Percentiles rank a stretch among this genome's conserved stretches.
Conservation (phyloP, 2,329 filamentous ascomycete species). For the Phialemoniopsis sp. region DNA sequence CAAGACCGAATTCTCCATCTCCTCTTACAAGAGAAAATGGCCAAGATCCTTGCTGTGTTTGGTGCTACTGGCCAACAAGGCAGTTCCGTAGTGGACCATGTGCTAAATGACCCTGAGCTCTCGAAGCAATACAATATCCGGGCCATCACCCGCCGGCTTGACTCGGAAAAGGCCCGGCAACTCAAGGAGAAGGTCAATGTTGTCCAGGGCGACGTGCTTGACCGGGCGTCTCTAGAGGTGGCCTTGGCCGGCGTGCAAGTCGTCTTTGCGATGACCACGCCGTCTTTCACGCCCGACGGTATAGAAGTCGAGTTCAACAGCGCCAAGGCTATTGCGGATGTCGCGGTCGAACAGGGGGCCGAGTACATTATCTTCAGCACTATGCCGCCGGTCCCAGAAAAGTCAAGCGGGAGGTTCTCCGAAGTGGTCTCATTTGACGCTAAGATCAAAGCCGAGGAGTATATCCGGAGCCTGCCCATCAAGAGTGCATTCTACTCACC, state of each 20-base stretch:
- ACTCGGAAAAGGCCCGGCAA: no score
- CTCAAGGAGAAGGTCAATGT: no score
- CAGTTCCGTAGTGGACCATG: conserved; percentile 36
- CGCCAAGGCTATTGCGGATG: conserved; percentile 42
- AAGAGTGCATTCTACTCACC: conserved; percentile 47
- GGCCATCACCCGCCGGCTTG: conserved; percentile 34
- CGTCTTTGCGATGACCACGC: conserved; percentile 31
- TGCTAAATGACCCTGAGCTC: conserved; percentile 41
- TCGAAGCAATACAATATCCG: conserved; percentile 38
- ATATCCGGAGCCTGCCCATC: conserved; percentile 45
- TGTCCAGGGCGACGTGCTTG: conserved; percentile 4
- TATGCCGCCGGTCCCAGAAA: no score
- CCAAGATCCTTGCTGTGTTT: conserved; percentile 30
- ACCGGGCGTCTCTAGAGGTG: conserved; percentile 32
- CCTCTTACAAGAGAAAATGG: no score
- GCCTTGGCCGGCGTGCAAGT: conserved; percentile 25
- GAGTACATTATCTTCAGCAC: no score
- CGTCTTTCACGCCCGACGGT: conserved; percentile 22
- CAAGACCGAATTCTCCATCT: no score
- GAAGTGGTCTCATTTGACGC: conserved; percentile 3
- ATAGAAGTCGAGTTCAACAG: conserved; percentile 31
- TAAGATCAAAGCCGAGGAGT: conserved; percentile 52
- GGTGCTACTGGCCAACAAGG: conserved; percentile 47
- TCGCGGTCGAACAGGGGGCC: conserved; percentile 32
- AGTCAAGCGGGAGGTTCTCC: no score